Base-by-base conservation (phyloP, 1,284 basidiomycete genomes). In the Tilletiopsis washingtonensis region DNA sequence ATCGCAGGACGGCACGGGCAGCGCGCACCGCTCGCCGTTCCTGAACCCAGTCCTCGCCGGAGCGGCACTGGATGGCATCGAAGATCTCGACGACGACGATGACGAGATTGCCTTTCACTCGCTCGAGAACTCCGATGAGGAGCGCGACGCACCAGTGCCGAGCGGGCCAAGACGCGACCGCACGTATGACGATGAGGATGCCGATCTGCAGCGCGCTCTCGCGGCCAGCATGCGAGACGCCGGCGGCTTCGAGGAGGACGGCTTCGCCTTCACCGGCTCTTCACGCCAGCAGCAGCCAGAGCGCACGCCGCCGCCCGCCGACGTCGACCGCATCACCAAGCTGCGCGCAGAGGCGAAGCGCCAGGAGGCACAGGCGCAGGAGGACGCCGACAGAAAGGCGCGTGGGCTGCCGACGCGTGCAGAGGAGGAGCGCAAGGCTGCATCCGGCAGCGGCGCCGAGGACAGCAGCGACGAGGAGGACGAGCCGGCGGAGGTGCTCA, bases 151-250 rank as follows among this genome's bases (percentile, higher is more conserved):
- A n/a, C n/a, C n/a, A n/a, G n/a, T n/a, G n/a, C n/a, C n/a, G n/a
- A n/a, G n/a, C n/a, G n/a, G n/a, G n/a, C 29, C 39, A 26, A 32
- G 47, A 19, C 17, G n/a, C 26, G 58, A 67, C 45, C 37, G 65
- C 14, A 46, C 49, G 40, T 68, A 68, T 29, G 65, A 68, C 40
- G 65, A 68, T 37, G 65, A 68, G 43, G 65, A 68, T 46, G 59
- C 62, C 11, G 57, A 65, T 32, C 45, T 68, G n/a, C 65, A 68
- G 43, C 58, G 61, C n/a, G 65, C 65, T 4, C 52, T 68, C 1
- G 63, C 61, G 14, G 64, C 64, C 17, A 59, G 57, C 36, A 49
- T 67, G 48, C 56, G 59, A 7, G 62, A 67, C 39, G 54, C 50
- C 0, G 51, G 49, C 12, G 58, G 53, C 3, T n/a, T n/a, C n/a